Percentiles rank a stretch among this genome's conserved stretches.
Conservation (phyloP, 1,284 basidiomycete species). For the Acaromyces ingoldii region DNA sequence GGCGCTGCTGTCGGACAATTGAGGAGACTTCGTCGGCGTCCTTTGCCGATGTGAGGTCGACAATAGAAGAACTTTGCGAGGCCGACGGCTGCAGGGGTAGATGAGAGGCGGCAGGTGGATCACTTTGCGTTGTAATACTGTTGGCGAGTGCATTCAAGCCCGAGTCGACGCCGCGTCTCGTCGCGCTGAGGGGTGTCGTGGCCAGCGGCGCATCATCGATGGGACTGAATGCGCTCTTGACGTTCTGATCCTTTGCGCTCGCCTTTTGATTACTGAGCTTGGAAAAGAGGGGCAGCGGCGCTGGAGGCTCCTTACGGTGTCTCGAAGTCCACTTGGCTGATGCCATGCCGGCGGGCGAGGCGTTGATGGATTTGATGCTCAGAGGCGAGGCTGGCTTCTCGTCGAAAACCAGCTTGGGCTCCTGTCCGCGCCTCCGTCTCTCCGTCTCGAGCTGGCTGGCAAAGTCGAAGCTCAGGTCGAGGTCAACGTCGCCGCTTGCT, state of each 20-base stretch:
- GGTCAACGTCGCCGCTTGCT: constrained; percentile 23
- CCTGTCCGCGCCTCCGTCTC: not conserved
- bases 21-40: too few relatives aligned
- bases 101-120: too few relatives aligned
- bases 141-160: not conserved
- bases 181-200: constrained; percentile 24
- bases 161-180: constrained; percentile 19
- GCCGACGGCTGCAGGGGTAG: too few relatives aligned
- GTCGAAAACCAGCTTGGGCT: constrained; percentile 1
- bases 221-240: constrained; percentile 21
- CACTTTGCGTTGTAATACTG: too few relatives aligned
- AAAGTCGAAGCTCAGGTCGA: constrained; percentile 38
- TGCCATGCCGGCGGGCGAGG: constrained; percentile 24
- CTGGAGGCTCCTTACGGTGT: constrained; percentile 27
- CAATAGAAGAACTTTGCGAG: too few relatives aligned
- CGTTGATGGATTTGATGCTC: not conserved
- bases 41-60: too few relatives aligned
- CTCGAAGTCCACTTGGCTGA: constrained; percentile 21
- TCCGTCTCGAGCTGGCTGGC: constrained; percentile 22
- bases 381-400: constrained; percentile 14
- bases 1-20: too few relatives aligned
- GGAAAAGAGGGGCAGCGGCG: constrained; percentile 17
- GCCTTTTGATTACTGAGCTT: constrained; percentile 5
- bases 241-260: constrained; percentile 8
- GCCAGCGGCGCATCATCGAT: constrained; percentile 17